Evolutionary conservation across 116 monocot genomes (phyloP).

Genomic region (Dioscorea cayenensis): DNA sequence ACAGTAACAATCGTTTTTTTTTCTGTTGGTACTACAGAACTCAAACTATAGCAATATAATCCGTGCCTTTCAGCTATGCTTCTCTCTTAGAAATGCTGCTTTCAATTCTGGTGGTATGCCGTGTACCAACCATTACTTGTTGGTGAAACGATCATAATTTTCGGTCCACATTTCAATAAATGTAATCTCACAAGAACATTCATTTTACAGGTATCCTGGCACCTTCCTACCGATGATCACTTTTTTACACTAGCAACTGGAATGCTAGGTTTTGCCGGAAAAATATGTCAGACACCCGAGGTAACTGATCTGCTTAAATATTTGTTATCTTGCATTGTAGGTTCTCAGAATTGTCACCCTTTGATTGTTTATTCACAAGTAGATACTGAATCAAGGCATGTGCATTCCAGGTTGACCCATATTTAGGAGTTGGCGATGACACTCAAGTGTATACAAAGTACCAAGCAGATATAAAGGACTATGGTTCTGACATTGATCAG

Average conservation of each 20-base stretch:
- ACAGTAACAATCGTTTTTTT: background rate
- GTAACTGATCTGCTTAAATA: slow-evolving; percentile 37
- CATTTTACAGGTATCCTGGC: slow-evolving; percentile 38
- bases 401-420: slow-evolving; percentile 68
- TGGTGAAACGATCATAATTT: too few relatives aligned
- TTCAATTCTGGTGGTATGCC: slow-evolving; percentile 48
- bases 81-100: slow-evolving; percentile 55
- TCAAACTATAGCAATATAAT: slow-evolving; percentile 35
- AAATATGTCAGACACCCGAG: slow-evolving; percentile 58
- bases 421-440: slow-evolving; percentile 58
- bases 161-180: too few relatives aligned
- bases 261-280: slow-evolving; percentile 80
- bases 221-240: slow-evolving; percentile 54
- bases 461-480: slow-evolving; percentile 47
- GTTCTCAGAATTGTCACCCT: background rate
- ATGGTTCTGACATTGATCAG: slow-evolving; percentile 62
- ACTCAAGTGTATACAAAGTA: slow-evolving; percentile 56
- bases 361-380: background rate
- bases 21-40: slow-evolving; percentile 33
- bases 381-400: background rate
- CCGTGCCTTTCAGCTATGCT: slow-evolving; percentile 68
- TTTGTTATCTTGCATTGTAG: slow-evolving; percentile 51
- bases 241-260: slow-evolving; percentile 54
- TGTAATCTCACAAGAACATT: background rate
- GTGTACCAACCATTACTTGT: background rate